Base-by-base conservation (phyloP, 1,284 basidiomycete genomes). In the Sanguinoderma infundibulare region DNA sequence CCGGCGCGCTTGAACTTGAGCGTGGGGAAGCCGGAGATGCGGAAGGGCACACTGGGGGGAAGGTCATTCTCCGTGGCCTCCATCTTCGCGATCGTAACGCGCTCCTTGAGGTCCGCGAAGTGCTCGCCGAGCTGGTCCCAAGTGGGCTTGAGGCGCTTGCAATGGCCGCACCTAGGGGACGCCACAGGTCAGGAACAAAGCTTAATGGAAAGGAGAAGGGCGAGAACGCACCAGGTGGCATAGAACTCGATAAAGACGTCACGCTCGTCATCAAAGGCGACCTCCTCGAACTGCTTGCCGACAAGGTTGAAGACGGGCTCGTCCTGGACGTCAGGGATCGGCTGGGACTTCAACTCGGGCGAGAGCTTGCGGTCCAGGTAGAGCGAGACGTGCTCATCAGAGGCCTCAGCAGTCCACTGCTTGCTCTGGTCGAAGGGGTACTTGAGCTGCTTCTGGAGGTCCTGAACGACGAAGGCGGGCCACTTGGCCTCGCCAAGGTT, bases 181-280 rank as follows among this genome's bases (percentile, higher is more conserved):
- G 9, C 7, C 2, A 35, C 32, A n/a, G n/a, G 34, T 34, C 17
- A 51, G 10, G 67, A 4, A 20, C 72, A 51, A 63, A 8, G 22
- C n/a, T 15, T 47, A 4, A 46, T 17, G 14, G 4, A 53, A 28
- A n/a, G 12, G 8, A 15, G 7, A 52, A n/a, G 2, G 6, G 38
- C 0, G 35, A 38, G 7, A n/a, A 70, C 83, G 17, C 81, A 98
- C 97, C 98, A 99, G 57, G 94, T 89, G 57, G 97, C 98, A 74
- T 95, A 98, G 79, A 98, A 96, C 80, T 99, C 98, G 70, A 98
- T 83, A 70, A 99, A 96, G 70, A 98, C 90, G 77, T 99, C 97
- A 82, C 98, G 98, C 60, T 83, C 80, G 65, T 96, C 91, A 74
- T 98, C 92, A 65, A 87, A 89, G 44, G 95, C 89, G 57, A 97